Conservation (phyloP, 1,284 basidiomycete genomes). For the Peniophora sp. region DNA sequence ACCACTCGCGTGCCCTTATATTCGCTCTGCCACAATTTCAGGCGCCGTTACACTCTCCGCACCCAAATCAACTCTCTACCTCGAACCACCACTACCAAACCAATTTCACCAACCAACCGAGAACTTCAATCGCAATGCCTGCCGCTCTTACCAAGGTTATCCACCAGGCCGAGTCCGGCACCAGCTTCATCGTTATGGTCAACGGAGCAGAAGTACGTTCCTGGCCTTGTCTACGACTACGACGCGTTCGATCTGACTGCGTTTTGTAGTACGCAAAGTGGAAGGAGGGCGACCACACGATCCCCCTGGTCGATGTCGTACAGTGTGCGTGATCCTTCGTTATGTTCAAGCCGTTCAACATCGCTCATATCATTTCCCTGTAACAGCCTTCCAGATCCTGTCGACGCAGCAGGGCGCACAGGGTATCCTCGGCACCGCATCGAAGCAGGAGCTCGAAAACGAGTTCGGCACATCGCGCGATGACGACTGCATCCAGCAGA, state of each 20-base stretch:
- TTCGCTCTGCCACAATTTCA: no score
- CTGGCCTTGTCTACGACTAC: background rate
- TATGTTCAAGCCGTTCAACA: background rate
- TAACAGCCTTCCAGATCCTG: conserved; percentile 37
- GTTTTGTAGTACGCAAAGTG: conserved; percentile 62
- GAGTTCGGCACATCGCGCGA: conserved; percentile 62
- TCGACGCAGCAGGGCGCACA: conserved; percentile 64
- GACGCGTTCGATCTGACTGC: conserved; percentile 6
- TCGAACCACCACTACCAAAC: background rate
- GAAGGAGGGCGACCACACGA: conserved; percentile 71
- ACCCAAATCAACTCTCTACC: background rate
- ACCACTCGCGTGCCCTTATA: no score
- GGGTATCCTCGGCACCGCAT: conserved; percentile 61
- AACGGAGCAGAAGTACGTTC: conserved; percentile 53
- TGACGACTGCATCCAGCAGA: conserved; percentile 46
- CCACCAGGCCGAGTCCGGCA: conserved; percentile 69
- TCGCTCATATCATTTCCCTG: conserved; percentile 14
- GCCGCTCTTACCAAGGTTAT: conserved; percentile 46
- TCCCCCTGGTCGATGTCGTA: conserved; percentile 63
- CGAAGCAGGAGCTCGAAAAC: conserved; percentile 71
- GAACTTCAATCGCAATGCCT: background rate
- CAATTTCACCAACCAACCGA: background rate
- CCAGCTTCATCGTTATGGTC: conserved; percentile 64
- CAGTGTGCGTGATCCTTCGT: conserved; percentile 49
- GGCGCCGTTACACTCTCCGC: background rate